Conservation (phyloP, 208 protist species). For the Leishmania mexicana region DNA sequence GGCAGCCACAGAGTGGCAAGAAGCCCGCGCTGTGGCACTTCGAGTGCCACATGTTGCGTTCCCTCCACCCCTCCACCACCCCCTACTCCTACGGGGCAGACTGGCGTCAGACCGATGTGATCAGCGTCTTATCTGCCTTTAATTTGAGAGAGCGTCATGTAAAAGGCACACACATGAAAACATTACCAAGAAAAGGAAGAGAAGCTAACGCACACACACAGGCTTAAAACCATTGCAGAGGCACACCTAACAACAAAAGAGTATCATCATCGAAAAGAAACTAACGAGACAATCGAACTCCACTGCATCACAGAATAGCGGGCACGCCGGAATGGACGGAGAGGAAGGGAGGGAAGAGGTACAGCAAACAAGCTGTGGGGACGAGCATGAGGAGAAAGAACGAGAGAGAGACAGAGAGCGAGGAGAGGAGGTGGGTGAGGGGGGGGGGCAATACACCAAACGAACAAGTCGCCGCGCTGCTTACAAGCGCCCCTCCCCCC, state of each 20-base stretch:
- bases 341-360: background rate
- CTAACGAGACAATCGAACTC: background rate
- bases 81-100: background rate
- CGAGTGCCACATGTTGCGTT: background rate
- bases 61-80: background rate
- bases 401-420: conserved; percentile 15
- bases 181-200: background rate
- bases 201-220: background rate
- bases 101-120: background rate
- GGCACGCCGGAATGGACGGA: background rate
- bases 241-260: conserved; percentile 4
- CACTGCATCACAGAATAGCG: background rate
- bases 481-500: background rate
- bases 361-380: background rate
- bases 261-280: background rate
- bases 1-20: background rate
- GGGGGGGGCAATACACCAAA: background rate
- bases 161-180: background rate
- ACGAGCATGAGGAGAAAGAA: background rate
- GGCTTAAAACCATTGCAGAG: conserved; percentile 1
- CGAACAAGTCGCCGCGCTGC: background rate
- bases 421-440: background rate
- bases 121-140: background rate
- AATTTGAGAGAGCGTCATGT: background rate
- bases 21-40: background rate